Conservation (phyloP, 805 yeast genomes). For the Wickerhamiella allomyrinae region DNA sequence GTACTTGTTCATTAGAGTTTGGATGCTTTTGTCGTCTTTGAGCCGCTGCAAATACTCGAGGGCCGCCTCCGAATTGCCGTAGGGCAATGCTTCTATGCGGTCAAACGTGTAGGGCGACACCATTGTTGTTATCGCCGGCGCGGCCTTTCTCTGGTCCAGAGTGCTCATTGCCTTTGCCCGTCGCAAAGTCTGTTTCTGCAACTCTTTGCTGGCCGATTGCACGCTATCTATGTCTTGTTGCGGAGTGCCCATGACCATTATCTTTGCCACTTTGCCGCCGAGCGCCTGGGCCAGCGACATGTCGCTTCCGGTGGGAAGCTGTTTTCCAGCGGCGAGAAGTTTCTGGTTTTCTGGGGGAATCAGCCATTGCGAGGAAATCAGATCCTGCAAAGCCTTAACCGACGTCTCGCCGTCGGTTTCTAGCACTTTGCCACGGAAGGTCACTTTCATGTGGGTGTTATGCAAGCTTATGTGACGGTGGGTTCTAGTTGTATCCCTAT, state of each 20-base stretch:
- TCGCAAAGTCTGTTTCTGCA: slow-evolving; percentile 13
- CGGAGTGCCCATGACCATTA: slow-evolving; percentile 23
- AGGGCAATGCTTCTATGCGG: slow-evolving; percentile 20
- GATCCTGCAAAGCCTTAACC: slow-evolving; percentile 15
- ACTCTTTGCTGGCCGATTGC: slow-evolving; percentile 14
- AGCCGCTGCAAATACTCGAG: slow-evolving; percentile 20
- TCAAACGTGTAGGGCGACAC: slow-evolving; percentile 21
- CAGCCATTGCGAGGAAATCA: slow-evolving; percentile 18
- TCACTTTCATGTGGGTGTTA: background rate
- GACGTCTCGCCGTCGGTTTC: slow-evolving; percentile 11
- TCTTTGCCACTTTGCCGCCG: slow-evolving; percentile 9
- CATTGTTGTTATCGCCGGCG: background rate
- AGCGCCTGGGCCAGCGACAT: slow-evolving; percentile 9
- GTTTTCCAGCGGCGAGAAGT: slow-evolving; percentile 20
- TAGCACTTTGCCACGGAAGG: slow-evolving; percentile 2
- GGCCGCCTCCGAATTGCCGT: slow-evolving; percentile 24
- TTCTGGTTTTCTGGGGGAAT: slow-evolving; percentile 22
- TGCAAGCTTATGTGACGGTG: too few relatives aligned
- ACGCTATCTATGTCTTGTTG: slow-evolving; percentile 16
- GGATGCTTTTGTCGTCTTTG: slow-evolving; percentile 24
- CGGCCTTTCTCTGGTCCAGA: slow-evolving; percentile 7
- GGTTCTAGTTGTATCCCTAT: too few relatives aligned
- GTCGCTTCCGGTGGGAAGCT: slow-evolving; percentile 14
- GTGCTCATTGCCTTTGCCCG: slow-evolving; percentile 9
- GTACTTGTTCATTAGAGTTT: slow-evolving; percentile 25